A percentile compares a stretch with the other conserved stretches of the same genome.
Evolutionary conservation across 1,284 basidiomycete genomes (phyloP).

Genomic region (Puccinia polysora): DNA sequence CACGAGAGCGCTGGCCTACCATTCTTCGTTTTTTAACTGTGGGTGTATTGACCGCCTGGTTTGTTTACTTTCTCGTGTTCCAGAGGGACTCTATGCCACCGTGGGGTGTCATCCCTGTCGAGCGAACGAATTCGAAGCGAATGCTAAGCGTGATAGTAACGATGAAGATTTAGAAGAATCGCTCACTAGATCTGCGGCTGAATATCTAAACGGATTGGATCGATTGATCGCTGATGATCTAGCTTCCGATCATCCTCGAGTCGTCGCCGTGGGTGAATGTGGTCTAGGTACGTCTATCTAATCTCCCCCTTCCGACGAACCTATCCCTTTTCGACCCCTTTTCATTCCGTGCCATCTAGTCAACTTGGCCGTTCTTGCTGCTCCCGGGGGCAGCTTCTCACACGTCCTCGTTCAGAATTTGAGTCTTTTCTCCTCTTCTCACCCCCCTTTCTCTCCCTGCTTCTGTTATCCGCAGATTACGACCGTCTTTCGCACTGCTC

Average conservation of each 20-base stretch:
- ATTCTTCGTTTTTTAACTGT: neutral
- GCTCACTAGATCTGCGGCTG: neutral
- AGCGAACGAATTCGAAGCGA: conserved; percentile 29
- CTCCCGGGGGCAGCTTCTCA: no score
- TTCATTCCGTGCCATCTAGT: neutral
- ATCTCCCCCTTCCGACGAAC: conserved; percentile 27
- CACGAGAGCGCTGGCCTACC: no score
- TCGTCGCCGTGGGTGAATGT: conserved; percentile 78
- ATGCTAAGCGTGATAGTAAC: neutral
- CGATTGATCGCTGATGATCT: conserved; percentile 21
- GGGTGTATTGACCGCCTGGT: neutral
- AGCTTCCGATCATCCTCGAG: conserved; percentile 52
- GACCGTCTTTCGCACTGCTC: conserved; percentile 71
- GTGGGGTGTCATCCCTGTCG: conserved; percentile 41
- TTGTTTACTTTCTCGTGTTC: neutral
- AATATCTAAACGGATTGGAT: conserved; percentile 23
- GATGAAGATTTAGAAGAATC: neutral
- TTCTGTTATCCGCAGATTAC: conserved; percentile 62
- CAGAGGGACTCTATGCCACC: conserved; percentile 33
- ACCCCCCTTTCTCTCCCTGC: neutral
- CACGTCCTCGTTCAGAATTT: no score
- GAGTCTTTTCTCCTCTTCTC: no score
- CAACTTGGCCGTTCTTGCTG: no score
- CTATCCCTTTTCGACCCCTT: neutral
- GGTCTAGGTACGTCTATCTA: conserved; percentile 63